Evolutionary conservation across 495 filamentous ascomycete species (phyloP).

Genomic region (Hypoxylon perforatum): DNA sequence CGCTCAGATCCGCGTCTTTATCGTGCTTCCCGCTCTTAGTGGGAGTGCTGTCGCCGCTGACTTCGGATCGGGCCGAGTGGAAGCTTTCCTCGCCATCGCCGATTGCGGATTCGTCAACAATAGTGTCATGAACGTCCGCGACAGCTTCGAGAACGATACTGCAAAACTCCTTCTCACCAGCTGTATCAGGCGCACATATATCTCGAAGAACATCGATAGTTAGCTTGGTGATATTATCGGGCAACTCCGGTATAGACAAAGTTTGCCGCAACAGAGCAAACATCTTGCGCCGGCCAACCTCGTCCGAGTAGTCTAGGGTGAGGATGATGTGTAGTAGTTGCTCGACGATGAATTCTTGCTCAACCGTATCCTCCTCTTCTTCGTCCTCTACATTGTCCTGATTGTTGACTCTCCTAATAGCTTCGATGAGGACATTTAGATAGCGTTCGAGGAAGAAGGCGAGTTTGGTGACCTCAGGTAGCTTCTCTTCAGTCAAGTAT

Average conservation of each 20-base stretch:
- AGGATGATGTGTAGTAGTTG: constrained; percentile 93
- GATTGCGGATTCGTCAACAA: constrained; percentile 67
- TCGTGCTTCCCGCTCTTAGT: constrained; percentile 59
- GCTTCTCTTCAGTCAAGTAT: constrained; percentile 83
- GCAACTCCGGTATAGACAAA: constrained; percentile 84
- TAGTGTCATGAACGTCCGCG: constrained; percentile 94
- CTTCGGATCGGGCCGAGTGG: constrained; percentile 86
- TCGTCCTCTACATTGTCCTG: constrained; percentile 66
- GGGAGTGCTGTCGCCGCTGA: constrained; percentile 71
- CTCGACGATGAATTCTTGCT: constrained; percentile 94
- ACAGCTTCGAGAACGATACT: constrained; percentile 91
- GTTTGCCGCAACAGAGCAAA: constrained; percentile 87
- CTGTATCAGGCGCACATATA: constrained; percentile 79
- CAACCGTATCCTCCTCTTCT: constrained; percentile 81
- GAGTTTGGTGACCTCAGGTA: constrained; percentile 92
- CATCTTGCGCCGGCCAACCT: constrained; percentile 95
- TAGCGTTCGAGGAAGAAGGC: constrained; percentile 85
- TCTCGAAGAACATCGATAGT: constrained; percentile 83
- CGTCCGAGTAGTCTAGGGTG: constrained; percentile 93
- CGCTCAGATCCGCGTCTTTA: constrained; percentile 65
- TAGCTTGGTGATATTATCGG: constrained; percentile 91
- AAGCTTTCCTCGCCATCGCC: constrained; percentile 85
- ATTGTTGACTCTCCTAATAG: constrained; percentile 65
- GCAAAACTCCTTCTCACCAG: constrained; percentile 92
- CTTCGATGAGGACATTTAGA: constrained; percentile 77